Conservation (phyloP, 805 yeast species). For the Starmera pachycereana region DNA sequence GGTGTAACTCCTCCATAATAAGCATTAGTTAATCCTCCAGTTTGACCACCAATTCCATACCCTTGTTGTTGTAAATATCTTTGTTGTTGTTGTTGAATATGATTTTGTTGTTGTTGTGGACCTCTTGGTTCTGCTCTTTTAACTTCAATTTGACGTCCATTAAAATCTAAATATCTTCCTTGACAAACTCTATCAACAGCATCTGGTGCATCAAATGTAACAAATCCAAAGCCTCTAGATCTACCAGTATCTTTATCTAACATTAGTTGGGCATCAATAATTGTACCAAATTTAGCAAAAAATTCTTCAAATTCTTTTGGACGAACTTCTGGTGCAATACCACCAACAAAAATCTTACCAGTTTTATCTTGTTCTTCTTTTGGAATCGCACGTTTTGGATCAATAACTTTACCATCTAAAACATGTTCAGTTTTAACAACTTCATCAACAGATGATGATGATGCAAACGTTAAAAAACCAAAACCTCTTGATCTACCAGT, state of each 20-base stretch:
- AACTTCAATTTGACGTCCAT: constrained; percentile 79
- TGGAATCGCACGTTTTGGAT: constrained; percentile 96
- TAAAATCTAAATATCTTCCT: constrained; percentile 70
- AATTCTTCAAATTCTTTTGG: constrained; percentile 82
- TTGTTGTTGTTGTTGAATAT: constrained; percentile 20
- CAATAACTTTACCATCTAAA: constrained; percentile 91
- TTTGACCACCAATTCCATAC: constrained; percentile 13
- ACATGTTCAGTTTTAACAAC: constrained; percentile 82
- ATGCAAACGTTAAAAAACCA: constrained; percentile 83
- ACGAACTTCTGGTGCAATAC: constrained; percentile 87
- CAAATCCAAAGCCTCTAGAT: constrained; percentile 95
- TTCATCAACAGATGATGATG: constrained; percentile 72
- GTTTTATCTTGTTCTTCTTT: constrained; percentile 95
- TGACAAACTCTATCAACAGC: constrained; percentile 87
- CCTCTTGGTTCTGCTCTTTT: constrained; percentile 79
- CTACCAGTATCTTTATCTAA: constrained; percentile 94
- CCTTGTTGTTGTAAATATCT: constrained; percentile 14
- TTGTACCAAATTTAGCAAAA: constrained; percentile 80
- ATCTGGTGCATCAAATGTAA: constrained; percentile 88
- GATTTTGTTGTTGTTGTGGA: constrained; percentile 39
- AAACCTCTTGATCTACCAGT: constrained; percentile 93
- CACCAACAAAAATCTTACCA: constrained; percentile 96
- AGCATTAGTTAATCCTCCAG: constrained; percentile 1
- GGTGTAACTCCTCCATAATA: constrained; percentile 22
- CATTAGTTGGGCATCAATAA: constrained; percentile 95